Evolutionary conservation across 2,329 filamentous ascomycete genomes (phyloP).

Genomic region (Amylocarpus encephaloides): DNA sequence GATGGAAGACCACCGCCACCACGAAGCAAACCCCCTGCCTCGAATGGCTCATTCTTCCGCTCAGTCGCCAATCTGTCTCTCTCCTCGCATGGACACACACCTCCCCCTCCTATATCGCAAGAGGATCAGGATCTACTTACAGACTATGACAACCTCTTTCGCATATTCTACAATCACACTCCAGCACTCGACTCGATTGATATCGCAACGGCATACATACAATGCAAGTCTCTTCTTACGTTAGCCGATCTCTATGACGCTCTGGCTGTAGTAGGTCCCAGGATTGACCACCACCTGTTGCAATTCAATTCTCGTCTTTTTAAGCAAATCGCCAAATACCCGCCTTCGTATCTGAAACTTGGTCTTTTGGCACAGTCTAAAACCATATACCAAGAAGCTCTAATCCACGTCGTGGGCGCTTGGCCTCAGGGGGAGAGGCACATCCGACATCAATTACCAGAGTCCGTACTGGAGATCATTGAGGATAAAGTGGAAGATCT

Average conservation of each 20-base stretch:
- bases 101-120: constrained; percentile 44
- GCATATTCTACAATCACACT: constrained; percentile 90
- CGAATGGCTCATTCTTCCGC: constrained; percentile 71
- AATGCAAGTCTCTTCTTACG: constrained; percentile 83
- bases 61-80: constrained; percentile 74
- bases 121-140: constrained; percentile 71
- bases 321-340: constrained; percentile 96
- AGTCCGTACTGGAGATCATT: constrained; percentile 76
- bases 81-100: constrained; percentile 40
- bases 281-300: constrained; percentile 88
- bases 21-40: constrained; percentile 55
- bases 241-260: constrained; percentile 95
- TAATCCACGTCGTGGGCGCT: constrained; percentile 90
- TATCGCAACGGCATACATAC: constrained; percentile 86
- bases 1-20: constrained; percentile 40
- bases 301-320: constrained; percentile 87
- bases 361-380: constrained; percentile 80
- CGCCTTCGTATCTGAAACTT: constrained; percentile 83
- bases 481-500: constrained; percentile 94
- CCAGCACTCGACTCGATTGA: constrained; percentile 77
- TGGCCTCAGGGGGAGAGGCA: constrained; percentile 80
- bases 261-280: constrained; percentile 75
- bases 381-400: constrained; percentile 77
- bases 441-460: constrained; percentile 64
- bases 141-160: constrained; percentile 93